These are phyloP conservation scores for Ceratocystis alfenasii DNA, from an alignment of 2,329 filamentous ascomycete species.

Conservation along the genomic window DNA sequence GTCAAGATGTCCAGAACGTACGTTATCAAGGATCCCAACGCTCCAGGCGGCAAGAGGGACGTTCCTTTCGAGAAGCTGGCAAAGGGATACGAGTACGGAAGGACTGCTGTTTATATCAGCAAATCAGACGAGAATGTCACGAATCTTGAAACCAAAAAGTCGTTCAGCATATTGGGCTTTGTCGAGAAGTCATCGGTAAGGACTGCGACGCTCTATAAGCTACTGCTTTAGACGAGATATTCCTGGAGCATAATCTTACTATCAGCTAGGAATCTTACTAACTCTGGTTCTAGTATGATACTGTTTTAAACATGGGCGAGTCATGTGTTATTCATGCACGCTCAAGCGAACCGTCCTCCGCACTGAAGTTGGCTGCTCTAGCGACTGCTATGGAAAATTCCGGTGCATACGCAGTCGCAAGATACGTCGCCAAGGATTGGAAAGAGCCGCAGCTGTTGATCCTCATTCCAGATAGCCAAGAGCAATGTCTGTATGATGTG, in stretches of 20 bases:
- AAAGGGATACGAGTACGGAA: constrained; percentile 89
- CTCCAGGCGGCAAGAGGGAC: constrained; percentile 67
- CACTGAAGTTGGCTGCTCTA: constrained; percentile 75
- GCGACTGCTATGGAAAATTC: constrained; percentile 78
- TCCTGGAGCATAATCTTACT: too few relatives aligned
- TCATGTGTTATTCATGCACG: constrained; percentile 65
- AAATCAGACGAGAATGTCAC: constrained; percentile 79
- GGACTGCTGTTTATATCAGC: constrained; percentile 80
- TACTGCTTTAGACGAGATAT: background rate
- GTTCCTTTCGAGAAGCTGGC: constrained; percentile 72
- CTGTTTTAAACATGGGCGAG: constrained; percentile 75
- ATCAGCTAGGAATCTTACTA: background rate
- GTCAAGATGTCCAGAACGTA: constrained; percentile 74
- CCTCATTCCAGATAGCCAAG: constrained; percentile 67
- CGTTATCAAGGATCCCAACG: constrained; percentile 61
- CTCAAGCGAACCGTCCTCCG: constrained; percentile 67
- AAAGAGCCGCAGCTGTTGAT: constrained; percentile 67
- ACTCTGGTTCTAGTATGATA: constrained; percentile 51
- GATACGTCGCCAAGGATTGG: constrained; percentile 72
- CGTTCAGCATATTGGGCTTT: constrained; percentile 78
- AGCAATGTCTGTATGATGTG: constrained; percentile 77
- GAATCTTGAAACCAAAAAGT: constrained; percentile 64
- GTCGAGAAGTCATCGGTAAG: constrained; percentile 57
- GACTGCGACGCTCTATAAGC: background rate
- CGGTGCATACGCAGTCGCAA: constrained; percentile 73